phyloP scores from a whole-genome alignment of 192 early-diverging fungal species.

The Umbelopsis vinacea region DNA sequence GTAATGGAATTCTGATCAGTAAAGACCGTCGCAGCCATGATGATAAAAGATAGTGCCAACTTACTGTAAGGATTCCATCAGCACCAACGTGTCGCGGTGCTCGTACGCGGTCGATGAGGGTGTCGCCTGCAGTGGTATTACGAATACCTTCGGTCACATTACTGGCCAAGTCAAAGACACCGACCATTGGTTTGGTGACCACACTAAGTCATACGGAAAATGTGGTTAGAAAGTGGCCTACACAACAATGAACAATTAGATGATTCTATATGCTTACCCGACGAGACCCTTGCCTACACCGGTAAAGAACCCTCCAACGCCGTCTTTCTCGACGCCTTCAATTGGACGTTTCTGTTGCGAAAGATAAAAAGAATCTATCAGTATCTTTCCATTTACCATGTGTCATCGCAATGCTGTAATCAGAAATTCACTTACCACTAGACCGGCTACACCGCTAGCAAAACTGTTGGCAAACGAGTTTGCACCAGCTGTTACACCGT shows the following conservation, averaged over 20 bases:
- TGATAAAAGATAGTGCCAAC: slow-evolving; percentile 13
- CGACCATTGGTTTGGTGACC: slow-evolving; percentile 94
- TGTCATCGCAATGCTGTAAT: not conserved
- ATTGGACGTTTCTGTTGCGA: slow-evolving; percentile 67
- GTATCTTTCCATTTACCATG: slow-evolving; percentile 15
- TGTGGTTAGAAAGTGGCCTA: too few relatives aligned
- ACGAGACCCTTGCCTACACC: slow-evolving; percentile 94
- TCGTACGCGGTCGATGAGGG: slow-evolving; percentile 83
- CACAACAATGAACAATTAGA: not conserved
- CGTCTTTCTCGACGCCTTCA: slow-evolving; percentile 86
- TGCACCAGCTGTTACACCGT: slow-evolving; percentile 87
- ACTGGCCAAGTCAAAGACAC: slow-evolving; percentile 92
- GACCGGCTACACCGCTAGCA: slow-evolving; percentile 84
- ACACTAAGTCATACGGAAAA: slow-evolving; percentile 45
- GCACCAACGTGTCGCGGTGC: slow-evolving; percentile 84
- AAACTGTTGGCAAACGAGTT: slow-evolving; percentile 83
- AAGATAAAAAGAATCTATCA: slow-evolving; percentile 25
- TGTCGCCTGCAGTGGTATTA: slow-evolving; percentile 89
- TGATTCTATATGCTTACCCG: slow-evolving; percentile 58
- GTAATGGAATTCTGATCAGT: not conserved
- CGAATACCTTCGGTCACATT: slow-evolving; percentile 94
- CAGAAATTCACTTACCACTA: slow-evolving; percentile 65
- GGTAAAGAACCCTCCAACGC: slow-evolving; percentile 92
- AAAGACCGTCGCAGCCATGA: not conserved
- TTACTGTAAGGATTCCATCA: slow-evolving; percentile 81